These are phyloP conservation scores for Beverwykella pulmonaria DNA, from an alignment of 495 filamentous ascomycete genomes.

Conservation along the genomic window DNA sequence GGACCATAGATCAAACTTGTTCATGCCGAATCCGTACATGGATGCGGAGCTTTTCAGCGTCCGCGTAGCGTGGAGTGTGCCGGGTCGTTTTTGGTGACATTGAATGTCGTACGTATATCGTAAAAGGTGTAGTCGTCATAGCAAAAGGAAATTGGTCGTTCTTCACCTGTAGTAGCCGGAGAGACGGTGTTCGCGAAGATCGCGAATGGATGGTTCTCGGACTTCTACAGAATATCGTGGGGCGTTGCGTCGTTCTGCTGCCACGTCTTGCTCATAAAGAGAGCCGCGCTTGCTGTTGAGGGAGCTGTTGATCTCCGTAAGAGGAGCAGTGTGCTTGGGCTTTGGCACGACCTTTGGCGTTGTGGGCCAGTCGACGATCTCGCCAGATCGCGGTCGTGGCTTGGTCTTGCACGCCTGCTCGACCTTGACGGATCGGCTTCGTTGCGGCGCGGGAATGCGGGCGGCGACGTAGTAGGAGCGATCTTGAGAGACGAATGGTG, in stretches of 20 bases:
- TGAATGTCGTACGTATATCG: constrained; percentile 7
- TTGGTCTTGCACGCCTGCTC: constrained; percentile 33
- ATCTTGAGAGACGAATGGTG: constrained; percentile 44
- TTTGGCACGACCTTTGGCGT: constrained; percentile 10
- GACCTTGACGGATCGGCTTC: constrained; percentile 32
- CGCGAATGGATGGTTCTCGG: constrained; percentile 41
- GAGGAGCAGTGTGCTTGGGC: constrained; percentile 6
- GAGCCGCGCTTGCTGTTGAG: constrained; percentile 39
- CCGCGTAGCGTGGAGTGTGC: constrained; percentile 11
- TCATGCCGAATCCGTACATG: constrained; percentile 30
- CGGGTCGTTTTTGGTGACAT: constrained; percentile 6
- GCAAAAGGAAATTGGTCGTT: neutral
- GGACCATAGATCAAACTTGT: constrained; percentile 29
- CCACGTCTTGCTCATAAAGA: constrained; percentile 43
- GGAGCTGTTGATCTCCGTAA: constrained; percentile 32
- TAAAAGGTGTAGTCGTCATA: constrained; percentile 4
- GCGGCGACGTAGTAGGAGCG: constrained; percentile 39
- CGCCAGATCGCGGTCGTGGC: constrained; percentile 35
- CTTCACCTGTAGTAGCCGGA: constrained; percentile 42
- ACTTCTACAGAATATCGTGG: constrained; percentile 43
- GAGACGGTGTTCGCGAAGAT: constrained; percentile 38
- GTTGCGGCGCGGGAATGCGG: constrained; percentile 26
- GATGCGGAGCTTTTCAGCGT: constrained; percentile 23
- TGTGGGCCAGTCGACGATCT: constrained; percentile 41
- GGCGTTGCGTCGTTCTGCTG: constrained; percentile 34